Evolutionary conservation across 345 rosid genomes (phyloP).

Genomic region (Populus simonii): DNA sequence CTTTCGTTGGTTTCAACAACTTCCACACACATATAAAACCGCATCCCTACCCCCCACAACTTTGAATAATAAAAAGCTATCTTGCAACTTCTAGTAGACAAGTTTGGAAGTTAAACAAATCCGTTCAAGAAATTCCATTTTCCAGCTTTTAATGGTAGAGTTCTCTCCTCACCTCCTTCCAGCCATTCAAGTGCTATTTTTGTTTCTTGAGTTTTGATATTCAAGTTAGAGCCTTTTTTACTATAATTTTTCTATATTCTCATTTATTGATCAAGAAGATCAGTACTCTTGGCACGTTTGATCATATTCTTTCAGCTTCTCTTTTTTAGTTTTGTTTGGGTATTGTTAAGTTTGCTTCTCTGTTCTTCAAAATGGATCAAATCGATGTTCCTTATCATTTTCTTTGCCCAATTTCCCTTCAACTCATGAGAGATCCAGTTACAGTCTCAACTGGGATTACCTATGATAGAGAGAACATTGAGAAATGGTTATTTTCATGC

Average conservation of each 20-base stretch:
- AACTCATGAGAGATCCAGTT: conserved; percentile 64
- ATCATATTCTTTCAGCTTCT: too few species aligned
- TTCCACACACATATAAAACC: neutral
- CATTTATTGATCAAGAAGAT: too few species aligned
- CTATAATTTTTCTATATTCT: too few species aligned
- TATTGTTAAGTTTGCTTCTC: neutral
- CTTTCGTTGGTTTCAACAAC: conserved; percentile 17
- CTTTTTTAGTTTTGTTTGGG: too few species aligned
- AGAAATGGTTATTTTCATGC: conserved; percentile 48
- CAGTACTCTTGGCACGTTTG: neutral
- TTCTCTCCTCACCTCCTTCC: neutral
- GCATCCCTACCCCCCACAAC: neutral
- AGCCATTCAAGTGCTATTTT: neutral
- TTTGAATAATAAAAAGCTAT: neutral
- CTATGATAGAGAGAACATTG: conserved; percentile 53
- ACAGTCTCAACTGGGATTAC: conserved; percentile 58
- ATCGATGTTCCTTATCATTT: conserved; percentile 47
- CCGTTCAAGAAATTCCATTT: conserved; percentile 4
- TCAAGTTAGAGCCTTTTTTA: too few species aligned
- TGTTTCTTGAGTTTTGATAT: too few species aligned
- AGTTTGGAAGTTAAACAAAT: too few species aligned
- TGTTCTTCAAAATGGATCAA: conserved; percentile 24
- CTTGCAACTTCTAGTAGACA: neutral
- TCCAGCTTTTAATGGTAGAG: neutral
- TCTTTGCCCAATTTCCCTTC: conserved; percentile 63